Evolutionary conservation across 345 rosid species (phyloP).

Genomic region (Psidium guajava): DNA sequence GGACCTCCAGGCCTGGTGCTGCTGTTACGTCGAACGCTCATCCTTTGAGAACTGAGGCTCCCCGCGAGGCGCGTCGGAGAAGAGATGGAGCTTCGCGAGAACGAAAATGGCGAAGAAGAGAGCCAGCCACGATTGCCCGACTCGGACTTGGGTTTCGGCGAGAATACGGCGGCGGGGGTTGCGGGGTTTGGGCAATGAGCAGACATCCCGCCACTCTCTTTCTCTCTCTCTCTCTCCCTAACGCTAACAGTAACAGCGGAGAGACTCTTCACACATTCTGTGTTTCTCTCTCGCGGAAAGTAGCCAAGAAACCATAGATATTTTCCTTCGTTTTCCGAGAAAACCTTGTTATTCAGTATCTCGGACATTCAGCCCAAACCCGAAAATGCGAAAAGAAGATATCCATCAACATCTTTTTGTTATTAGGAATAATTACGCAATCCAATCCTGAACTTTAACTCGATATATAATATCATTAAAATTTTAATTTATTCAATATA

Average conservation of each 20-base stretch:
- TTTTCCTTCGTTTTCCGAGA: not conserved
- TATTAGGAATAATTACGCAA: no score
- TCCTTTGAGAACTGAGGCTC: constrained; percentile 6
- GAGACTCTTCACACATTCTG: not conserved
- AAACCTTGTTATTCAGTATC: not conserved
- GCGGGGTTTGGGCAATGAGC: not conserved
- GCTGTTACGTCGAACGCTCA: constrained; percentile 15
- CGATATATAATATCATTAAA: no score
- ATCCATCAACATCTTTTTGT: no score
- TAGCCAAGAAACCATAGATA: not conserved
- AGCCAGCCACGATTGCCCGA: not conserved
- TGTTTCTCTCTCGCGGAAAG: not conserved
- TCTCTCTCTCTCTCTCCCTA: not conserved
- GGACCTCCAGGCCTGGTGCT: constrained; percentile 17
- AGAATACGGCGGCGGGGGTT: not conserved
- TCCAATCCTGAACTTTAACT: no score
- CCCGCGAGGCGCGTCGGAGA: not conserved
- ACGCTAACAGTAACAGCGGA: not conserved
- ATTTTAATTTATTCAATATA: no score
- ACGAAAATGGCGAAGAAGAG: not conserved
- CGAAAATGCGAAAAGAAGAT: not conserved
- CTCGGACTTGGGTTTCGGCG: not conserved
- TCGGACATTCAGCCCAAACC: not conserved
- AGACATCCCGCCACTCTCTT: not conserved
- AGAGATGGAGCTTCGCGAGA: not conserved